Conservation (phyloP, 805 yeast species). For the Barnettozyma populi region DNA sequence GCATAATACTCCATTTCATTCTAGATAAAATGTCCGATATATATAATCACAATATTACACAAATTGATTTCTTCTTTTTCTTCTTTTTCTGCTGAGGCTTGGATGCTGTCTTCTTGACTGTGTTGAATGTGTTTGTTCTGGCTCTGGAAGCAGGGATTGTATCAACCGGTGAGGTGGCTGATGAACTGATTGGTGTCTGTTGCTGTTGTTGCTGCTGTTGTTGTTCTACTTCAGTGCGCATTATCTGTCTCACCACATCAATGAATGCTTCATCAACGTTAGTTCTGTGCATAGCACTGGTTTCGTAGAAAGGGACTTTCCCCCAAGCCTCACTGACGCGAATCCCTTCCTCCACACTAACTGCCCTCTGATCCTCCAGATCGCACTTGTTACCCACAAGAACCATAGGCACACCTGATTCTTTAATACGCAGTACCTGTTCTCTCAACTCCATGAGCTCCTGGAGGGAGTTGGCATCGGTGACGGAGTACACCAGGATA, state of each 20-base stretch:
- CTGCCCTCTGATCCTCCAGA: conserved; percentile 64
- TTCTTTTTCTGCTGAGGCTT: conserved; percentile 15
- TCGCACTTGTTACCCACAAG: conserved; percentile 91
- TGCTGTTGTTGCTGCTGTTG: conserved; percentile 3
- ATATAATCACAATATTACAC: conserved; percentile 16
- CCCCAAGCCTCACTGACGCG: conserved; percentile 84
- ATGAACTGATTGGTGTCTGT: conserved; percentile 1
- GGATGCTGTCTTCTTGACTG: neutral
- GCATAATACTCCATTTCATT: too few relatives aligned
- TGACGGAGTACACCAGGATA: conserved; percentile 78
- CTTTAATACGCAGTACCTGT: conserved; percentile 81
- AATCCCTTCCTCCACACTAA: conserved; percentile 77
- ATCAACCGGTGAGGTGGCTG: conserved; percentile 1
- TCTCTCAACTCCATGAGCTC: conserved; percentile 77
- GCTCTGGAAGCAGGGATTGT: conserved; percentile 1
- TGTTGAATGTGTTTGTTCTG: neutral
- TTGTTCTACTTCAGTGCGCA: conserved; percentile 51
- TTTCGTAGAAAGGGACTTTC: conserved; percentile 81
- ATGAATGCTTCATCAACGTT: conserved; percentile 88
- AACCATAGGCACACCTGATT: conserved; percentile 79
- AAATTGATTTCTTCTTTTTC: conserved; percentile 26
- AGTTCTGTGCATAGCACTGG: conserved; percentile 85
- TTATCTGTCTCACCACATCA: conserved; percentile 85
- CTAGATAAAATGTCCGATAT: too few relatives aligned
- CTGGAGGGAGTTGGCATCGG: conserved; percentile 67